Evolutionary conservation across 2,329 filamentous ascomycete genomes (phyloP).

Genomic region (Stemphylium beticola): DNA sequence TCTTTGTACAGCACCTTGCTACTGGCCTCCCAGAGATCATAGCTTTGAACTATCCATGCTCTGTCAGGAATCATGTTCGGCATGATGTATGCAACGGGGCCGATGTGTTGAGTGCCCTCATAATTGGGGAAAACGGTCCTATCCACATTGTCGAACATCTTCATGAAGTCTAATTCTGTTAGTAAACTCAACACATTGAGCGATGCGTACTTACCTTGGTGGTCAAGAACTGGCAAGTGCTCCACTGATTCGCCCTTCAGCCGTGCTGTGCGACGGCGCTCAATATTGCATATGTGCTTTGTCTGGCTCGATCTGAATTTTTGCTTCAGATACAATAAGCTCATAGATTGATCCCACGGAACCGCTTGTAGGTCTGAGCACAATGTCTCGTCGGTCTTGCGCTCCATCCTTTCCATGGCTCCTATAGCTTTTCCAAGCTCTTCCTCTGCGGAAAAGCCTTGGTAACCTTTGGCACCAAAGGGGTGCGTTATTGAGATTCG

Average conservation of each 20-base stretch:
- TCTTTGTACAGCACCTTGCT: constrained; percentile 21
- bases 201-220: constrained; percentile 23
- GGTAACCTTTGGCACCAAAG: constrained; percentile 37
- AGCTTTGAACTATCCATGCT: constrained; percentile 11
- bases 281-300: constrained; percentile 40
- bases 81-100: constrained; percentile 19
- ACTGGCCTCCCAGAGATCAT: constrained; percentile 13
- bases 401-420: constrained; percentile 39
- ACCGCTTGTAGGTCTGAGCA: constrained; percentile 35
- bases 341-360: constrained; percentile 37
- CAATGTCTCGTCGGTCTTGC: constrained; percentile 32
- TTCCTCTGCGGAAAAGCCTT: constrained; percentile 36
- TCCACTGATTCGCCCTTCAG: constrained; percentile 35
- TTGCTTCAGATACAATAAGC: constrained; percentile 30
- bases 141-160: constrained; percentile 39
- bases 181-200: constrained; percentile 2
- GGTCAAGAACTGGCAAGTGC: constrained; percentile 20
- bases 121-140: constrained; percentile 32
- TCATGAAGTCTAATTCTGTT: constrained; percentile 23
- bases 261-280: constrained; percentile 41
- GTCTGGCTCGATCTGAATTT: constrained; percentile 38
- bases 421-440: constrained; percentile 37
- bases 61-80: constrained; percentile 17
- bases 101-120: constrained; percentile 11
- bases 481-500: constrained; percentile 44